Evolutionary conservation across 495 filamentous ascomycete species (phyloP), one percentile per base, ranked within the genome.

Genomic region (Xylaria acuta): DNA sequence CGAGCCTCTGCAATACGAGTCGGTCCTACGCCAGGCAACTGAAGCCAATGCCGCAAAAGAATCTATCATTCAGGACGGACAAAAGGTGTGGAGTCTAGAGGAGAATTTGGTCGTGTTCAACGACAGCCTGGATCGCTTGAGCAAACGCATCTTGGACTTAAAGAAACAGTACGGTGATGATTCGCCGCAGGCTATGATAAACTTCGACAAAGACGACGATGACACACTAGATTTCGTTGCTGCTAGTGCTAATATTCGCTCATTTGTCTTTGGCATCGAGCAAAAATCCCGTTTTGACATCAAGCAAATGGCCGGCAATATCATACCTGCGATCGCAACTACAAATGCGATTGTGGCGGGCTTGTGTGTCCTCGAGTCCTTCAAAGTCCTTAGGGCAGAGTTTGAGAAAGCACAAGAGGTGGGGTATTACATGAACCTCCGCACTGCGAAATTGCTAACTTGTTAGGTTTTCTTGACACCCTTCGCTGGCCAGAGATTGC

Each of bases 261-360:
- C 94, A 5, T 85, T 87, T 22, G 83, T 96, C 14, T 99, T 98
- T 76, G 92, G 90, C 59, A 97, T 99, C 64, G 93, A 96, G 72
- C 81, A 84, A 9, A 93, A 92, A 76, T 97, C 94, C 7, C 94
- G 97, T 67, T 99, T 98, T 72, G 94, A 98, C 78, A 95, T 95
- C 75, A 99, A 99, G 80, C 94, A 98, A 82, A 99, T 98, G 94
- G 96, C 96, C 32, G 96, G 96, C 64, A 98, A 98, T 76, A 99
- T 99, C 76, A 98, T 99, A 69, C 96, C 96, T 0, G 97, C 96
- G 3, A 99, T 99, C 79, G 96, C 96, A 1, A 99, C 96, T 0
- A 98, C 96, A 0, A 99, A 99, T 79, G 96, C 97, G 16, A 97
- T 98, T 81, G 96, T 95, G 5, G 96, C 96, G 16, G 91, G 93